Conservation (phyloP, 2,329 filamentous ascomycete species). For the Ophiocordyceps camponoti-rufipedis region DNA sequence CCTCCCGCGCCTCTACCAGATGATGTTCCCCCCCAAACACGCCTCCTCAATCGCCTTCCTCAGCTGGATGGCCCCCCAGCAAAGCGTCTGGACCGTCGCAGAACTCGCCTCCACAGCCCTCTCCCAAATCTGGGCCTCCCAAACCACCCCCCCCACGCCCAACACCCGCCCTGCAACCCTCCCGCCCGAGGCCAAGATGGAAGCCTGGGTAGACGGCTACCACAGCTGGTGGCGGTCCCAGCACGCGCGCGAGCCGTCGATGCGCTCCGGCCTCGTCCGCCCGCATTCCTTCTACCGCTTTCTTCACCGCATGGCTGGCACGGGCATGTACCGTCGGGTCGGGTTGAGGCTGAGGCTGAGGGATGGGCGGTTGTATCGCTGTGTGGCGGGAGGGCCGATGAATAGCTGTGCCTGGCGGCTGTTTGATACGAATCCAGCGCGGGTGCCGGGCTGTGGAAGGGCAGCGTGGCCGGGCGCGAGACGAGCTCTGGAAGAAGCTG, state of each 20-base stretch:
- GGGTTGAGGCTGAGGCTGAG: conserved; percentile 9
- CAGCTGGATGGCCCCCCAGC: conserved; percentile 15
- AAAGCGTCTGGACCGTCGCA: conserved; percentile 14
- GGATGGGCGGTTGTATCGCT: conserved; percentile 8
- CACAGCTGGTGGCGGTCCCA: conserved; percentile 10
- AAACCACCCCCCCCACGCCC: conserved; percentile 4
- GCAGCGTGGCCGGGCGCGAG: conserved; percentile 7
- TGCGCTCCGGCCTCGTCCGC: conserved; percentile 6
- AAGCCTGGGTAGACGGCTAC: conserved; percentile 8
- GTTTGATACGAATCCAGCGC: conserved; percentile 10
- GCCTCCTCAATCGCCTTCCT: conserved; percentile 23
- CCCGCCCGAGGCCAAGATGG: conserved; percentile 8
- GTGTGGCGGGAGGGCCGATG: conserved; percentile 9
- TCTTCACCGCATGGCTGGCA: conserved; percentile 9
- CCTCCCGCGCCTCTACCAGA: conserved; percentile 18
- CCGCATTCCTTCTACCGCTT: conserved; percentile 8
- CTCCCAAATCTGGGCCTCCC: conserved; percentile 18
- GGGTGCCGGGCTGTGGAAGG: conserved; percentile 9
- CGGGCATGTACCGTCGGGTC: conserved; percentile 7
- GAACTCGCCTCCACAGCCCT: conserved; percentile 22
- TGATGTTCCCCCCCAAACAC: conserved; percentile 20
- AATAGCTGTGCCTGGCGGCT: conserved; percentile 9
- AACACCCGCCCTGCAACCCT: conserved; percentile 4
- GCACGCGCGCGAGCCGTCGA: conserved; percentile 7
- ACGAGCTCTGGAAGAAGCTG: conserved; percentile 6